Base-by-base conservation (phyloP, 306 rosid genomes). In the Vigna nakashimae region DNA sequence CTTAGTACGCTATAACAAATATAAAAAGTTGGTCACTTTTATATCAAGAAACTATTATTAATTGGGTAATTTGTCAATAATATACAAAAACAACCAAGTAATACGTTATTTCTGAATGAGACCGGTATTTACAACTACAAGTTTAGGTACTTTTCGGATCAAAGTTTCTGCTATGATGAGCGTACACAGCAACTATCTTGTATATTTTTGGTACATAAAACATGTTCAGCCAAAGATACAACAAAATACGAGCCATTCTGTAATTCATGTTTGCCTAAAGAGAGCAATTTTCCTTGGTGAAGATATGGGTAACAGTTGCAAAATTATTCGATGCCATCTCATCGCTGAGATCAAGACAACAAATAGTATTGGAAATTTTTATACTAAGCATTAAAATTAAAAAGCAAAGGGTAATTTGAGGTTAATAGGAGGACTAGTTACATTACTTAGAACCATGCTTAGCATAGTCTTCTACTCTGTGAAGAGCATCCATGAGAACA, bases 401-500 rank as follows among this genome's bases (percentile, higher is more conserved):
- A 77, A 17, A 40, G 3, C 0, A 58, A 76, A 16, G 3, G 62
- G 63, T 53, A 16, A 51, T 60, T 38, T 34, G 38, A 68, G 48
- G 55, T 70, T 20, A 18, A 49, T 13, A 28, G 14, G 5, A 40
- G 64, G 42, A 65, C 66, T 72, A 24, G 53, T 40, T 52, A 32
- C 75, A 74, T 79, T 50, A 81, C 43, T 75, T 71, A 77, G 91
- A 83, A 62, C 82, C 45, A n/a, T n/a, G 84, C 69, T 83, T 82
- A 48, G 82, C 85, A 69, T 81, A 85, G 71, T 92, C 94, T 83
- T 90, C 92, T 52, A 77, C 91, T 57, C 93, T 87, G 48, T 85
- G 56, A 79, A 89, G 78, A 40, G 91, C 93, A 83, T 83, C 91
- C 52, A 90, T 85, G 75, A 91, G 78, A 80, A 89, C 94, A 82